Evolutionary conservation across 306 rosid species (phyloP).

Genomic region (Quercus ilex): DNA sequence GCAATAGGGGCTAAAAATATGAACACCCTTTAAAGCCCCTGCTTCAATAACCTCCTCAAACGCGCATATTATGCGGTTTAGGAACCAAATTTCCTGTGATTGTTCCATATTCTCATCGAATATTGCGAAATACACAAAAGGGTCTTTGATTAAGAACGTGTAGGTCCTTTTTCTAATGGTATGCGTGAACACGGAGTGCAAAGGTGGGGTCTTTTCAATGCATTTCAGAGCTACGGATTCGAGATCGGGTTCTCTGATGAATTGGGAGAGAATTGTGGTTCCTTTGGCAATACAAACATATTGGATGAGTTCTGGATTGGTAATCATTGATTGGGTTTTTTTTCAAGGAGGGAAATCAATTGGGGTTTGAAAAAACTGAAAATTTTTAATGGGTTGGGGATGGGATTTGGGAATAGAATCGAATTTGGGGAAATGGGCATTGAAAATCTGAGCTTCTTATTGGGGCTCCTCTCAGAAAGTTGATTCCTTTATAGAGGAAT

Average conservation of each 20-base stretch:
- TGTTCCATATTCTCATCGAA: constrained; percentile 41
- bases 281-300: constrained; percentile 76
- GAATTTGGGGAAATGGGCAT: constrained; percentile 6
- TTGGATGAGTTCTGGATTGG: constrained; percentile 55
- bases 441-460: constrained; percentile 1
- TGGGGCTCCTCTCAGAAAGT: not conserved
- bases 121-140: constrained; percentile 63
- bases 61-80: constrained; percentile 36
- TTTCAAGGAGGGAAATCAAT: not conserved
- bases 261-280: constrained; percentile 56
- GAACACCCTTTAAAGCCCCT: constrained; percentile 13
- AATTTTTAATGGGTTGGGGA: not conserved
- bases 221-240: constrained; percentile 60
- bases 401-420: not conserved
- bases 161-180: constrained; percentile 53
- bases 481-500: not conserved
- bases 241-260: constrained; percentile 43
- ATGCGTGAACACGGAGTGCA: constrained; percentile 63
- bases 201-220: constrained; percentile 53
- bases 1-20: constrained; percentile 33
- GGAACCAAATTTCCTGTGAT: constrained; percentile 49
- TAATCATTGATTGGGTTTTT: constrained; percentile 34
- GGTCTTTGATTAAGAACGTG: constrained; percentile 47
- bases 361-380: not conserved
- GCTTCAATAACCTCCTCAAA: constrained; percentile 30